phyloP scores from a whole-genome alignment of 169 alveolate species.

The Eimeria falciformis region DNA sequence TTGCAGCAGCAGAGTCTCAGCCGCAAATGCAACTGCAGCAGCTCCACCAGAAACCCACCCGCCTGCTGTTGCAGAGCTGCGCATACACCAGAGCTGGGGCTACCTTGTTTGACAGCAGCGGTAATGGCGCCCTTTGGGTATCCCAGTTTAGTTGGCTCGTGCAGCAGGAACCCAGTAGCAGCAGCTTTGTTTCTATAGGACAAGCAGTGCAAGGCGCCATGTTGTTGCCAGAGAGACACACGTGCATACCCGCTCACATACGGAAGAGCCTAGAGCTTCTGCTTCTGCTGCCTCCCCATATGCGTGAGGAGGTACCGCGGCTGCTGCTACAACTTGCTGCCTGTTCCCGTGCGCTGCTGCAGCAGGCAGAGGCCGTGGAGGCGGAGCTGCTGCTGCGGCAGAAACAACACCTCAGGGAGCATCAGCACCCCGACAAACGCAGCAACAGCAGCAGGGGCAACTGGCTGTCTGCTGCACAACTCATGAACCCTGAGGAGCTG shows the following conservation, averaged over 20 bases:
- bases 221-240: background rate
- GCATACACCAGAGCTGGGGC: background rate
- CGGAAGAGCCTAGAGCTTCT: background rate
- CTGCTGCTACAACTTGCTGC: slow-evolving; percentile 55
- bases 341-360: slow-evolving; percentile 56
- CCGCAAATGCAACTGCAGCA: slow-evolving; percentile 22
- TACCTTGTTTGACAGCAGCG: background rate
- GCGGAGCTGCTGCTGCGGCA: slow-evolving; percentile 69
- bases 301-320: slow-evolving; percentile 35
- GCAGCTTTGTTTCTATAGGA: background rate
- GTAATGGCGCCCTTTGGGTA: slow-evolving; percentile 9
- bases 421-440: slow-evolving; percentile 27
- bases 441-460: slow-evolving; percentile 41
- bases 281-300: slow-evolving; percentile 37
- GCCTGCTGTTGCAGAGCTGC: slow-evolving; percentile 57
- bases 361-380: slow-evolving; percentile 58
- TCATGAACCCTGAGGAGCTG: slow-evolving; percentile 42
- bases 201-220: slow-evolving; percentile 17
- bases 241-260: background rate
- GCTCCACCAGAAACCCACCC: slow-evolving; percentile 6
- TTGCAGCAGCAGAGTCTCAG: slow-evolving; percentile 37
- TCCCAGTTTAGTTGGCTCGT: slow-evolving; percentile 46
- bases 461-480: slow-evolving; percentile 52
- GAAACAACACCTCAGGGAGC: slow-evolving; percentile 36
- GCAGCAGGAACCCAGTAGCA: slow-evolving; percentile 4